Percentiles rank a stretch among this genome's conserved stretches.
Evolutionary conservation across 116 monocot genomes (phyloP).

Genomic region (Cymodocea nodosa): DNA sequence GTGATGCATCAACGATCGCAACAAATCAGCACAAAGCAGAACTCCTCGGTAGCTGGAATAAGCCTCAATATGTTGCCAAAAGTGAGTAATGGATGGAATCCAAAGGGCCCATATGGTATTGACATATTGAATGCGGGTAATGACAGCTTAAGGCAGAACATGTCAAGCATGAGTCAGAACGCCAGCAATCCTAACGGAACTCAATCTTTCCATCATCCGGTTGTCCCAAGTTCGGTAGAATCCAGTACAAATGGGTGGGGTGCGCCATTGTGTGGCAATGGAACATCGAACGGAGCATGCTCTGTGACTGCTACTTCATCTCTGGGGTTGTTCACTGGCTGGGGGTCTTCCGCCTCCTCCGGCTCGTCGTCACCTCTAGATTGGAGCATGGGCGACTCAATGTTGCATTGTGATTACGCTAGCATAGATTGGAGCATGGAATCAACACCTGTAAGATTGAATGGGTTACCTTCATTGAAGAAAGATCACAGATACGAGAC

Average conservation of each 20-base stretch:
- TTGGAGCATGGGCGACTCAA: constrained; percentile 40
- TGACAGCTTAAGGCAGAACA: too few species aligned
- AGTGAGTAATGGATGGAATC: too few species aligned
- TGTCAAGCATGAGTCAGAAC: too few species aligned
- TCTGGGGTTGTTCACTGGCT: constrained; percentile 47
- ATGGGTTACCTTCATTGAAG: constrained; percentile 6
- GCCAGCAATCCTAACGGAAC: too few species aligned
- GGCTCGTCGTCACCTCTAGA: constrained; percentile 28
- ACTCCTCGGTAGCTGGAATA: too few species aligned
- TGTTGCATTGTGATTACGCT: constrained; percentile 45
- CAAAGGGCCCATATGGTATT: too few species aligned
- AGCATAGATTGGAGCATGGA: constrained; percentile 87
- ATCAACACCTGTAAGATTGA: constrained; percentile 4
- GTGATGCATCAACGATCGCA: too few species aligned
- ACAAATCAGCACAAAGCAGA: too few species aligned
- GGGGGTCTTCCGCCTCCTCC: constrained; percentile 24
- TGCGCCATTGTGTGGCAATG: constrained; percentile 1
- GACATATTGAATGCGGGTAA: too few species aligned
- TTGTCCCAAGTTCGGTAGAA: constrained; percentile 7
- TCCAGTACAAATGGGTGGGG: constrained; percentile 12
- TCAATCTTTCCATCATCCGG: constrained; percentile 8
- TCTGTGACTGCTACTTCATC: constrained; percentile 38
- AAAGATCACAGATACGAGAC: not conserved
- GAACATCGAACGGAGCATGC: constrained; percentile 10
- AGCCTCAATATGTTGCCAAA: too few species aligned